phyloP scores from a whole-genome alignment of 805 yeast species.

The Ogataea methanolica region DNA sequence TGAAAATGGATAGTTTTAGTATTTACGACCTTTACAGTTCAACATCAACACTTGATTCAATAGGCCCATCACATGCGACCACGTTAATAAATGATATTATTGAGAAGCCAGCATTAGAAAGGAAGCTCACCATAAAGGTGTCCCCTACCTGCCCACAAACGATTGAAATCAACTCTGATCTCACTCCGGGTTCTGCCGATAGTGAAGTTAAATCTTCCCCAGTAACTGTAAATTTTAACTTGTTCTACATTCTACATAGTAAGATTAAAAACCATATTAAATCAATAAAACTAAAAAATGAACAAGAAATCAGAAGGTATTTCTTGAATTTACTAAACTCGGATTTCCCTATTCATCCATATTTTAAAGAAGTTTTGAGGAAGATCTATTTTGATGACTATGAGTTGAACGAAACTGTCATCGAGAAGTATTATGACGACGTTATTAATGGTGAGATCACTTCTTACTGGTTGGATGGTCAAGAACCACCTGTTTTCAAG shows the following conservation, averaged over 20 bases:
- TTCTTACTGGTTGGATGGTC: background rate
- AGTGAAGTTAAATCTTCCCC: no score
- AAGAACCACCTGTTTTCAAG: background rate
- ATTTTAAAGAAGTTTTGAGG: background rate
- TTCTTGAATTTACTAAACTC: background rate
- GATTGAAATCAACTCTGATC: no score
- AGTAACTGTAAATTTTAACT: no score
- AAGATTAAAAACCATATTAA: background rate
- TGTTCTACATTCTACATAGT: background rate
- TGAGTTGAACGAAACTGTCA: background rate
- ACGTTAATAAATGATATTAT: no score
- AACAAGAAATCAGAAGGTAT: background rate
- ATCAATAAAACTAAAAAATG: background rate
- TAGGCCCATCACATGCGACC: no score
- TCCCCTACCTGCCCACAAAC: no score
- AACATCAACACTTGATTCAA: no score
- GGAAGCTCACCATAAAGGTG: no score
- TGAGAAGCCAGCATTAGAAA: no score
- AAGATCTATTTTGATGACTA: background rate
- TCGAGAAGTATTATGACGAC: background rate
- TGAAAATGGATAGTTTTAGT: no score
- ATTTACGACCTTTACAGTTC: no score
- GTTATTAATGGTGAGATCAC: background rate
- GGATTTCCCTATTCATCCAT: conserved; percentile 1
- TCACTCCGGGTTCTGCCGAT: no score